Evolutionary conservation across 371 early-diverging fungal genomes (phyloP).

Genomic region (Mortierella sp.): DNA sequence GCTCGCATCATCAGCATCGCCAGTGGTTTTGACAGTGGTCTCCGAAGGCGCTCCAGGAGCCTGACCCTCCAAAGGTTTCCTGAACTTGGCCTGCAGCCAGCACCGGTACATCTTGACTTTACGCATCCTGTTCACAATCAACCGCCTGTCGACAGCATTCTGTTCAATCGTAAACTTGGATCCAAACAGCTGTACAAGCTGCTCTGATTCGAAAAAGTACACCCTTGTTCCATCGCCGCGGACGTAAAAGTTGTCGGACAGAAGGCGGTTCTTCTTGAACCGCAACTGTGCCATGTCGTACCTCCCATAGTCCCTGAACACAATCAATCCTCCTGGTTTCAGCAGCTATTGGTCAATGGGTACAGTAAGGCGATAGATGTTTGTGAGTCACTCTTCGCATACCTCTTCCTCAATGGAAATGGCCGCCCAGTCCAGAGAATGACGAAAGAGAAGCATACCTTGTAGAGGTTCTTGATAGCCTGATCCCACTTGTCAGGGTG

Average conservation of each 20-base stretch:
- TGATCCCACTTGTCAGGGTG: conserved; percentile 86
- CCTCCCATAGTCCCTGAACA: conserved; percentile 92
- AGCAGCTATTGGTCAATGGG: conserved; percentile 57
- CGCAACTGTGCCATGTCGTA: conserved; percentile 93
- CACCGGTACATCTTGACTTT: conserved; percentile 98
- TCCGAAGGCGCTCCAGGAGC: conserved; percentile 42
- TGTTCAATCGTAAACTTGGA: conserved; percentile 79
- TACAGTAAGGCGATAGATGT: too few species aligned
- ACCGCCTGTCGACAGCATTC: conserved; percentile 93
- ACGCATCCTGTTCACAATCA: conserved; percentile 94
- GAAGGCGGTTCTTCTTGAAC: conserved; percentile 81
- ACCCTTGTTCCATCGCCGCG: conserved; percentile 90
- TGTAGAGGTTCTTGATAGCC: conserved; percentile 79
- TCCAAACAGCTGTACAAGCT: conserved; percentile 73
- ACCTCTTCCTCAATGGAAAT: too few species aligned
- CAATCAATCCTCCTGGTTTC: conserved; percentile 81
- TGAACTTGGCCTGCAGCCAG: conserved; percentile 98
- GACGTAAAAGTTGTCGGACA: conserved; percentile 88
- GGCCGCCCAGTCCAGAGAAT: too few species aligned
- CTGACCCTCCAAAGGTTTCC: conserved; percentile 69
- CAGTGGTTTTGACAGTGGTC: conserved; percentile 14
- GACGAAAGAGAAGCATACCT: conserved; percentile 20
- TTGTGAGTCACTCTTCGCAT: too few species aligned
- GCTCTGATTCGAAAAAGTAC: conserved; percentile 75
- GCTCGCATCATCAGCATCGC: not conserved